These are phyloP conservation scores for Mimosa bimucronata DNA, from an alignment of 306 rosid genomes.

Conservation along the genomic window DNA sequence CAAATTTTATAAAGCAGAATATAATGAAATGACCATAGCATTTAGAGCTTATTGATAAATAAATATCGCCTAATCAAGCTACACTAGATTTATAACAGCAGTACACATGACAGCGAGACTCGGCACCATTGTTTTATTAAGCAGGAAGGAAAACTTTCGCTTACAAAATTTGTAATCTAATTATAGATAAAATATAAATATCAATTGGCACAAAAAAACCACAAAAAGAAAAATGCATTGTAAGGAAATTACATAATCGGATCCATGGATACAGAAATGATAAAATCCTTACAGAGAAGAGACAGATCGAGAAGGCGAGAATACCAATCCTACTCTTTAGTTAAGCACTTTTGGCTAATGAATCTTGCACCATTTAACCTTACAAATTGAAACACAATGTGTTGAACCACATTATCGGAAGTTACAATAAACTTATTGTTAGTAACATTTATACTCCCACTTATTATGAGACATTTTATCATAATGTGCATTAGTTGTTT, in stretches of 20 bases:
- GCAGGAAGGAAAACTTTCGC: neutral
- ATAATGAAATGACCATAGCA: neutral
- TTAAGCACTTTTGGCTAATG: no score
- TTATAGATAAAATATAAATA: conserved; percentile 15
- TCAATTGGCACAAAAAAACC: conserved; percentile 18
- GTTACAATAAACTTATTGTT: no score
- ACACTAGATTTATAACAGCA: neutral
- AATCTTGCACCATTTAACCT: no score
- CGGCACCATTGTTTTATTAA: neutral
- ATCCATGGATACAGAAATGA: conserved; percentile 42
- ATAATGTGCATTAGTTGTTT: no score
- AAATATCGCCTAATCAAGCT: conserved; percentile 10
- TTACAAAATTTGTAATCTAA: neutral
- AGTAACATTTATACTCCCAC: no score
- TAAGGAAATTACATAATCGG: conserved; percentile 32
- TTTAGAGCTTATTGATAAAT: neutral
- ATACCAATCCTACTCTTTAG: no score
- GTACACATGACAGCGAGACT: conserved; percentile 13
- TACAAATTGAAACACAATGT: no score
- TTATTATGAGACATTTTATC: no score
- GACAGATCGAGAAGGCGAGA: conserved; percentile 98
- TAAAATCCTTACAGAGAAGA: conserved; percentile 83
- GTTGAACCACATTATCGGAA: no score
- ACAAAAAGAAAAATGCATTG: neutral
- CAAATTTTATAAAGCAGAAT: neutral